These are phyloP conservation scores for Penicillium sp. DNA, from an alignment of 2,329 filamentous ascomycete species.

Conservation along the genomic window DNA sequence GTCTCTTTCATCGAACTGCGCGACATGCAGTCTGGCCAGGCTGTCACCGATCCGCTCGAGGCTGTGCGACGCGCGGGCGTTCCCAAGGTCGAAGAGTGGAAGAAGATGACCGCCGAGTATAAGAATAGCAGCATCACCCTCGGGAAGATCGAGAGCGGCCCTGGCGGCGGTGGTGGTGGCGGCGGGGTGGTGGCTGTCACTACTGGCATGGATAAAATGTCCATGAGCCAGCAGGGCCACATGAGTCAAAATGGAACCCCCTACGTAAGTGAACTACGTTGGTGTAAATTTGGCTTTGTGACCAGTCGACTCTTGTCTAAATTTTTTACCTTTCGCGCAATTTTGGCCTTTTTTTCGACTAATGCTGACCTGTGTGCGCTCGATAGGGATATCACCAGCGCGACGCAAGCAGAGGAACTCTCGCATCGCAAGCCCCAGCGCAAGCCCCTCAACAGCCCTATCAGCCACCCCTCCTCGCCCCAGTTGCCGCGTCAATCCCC, in stretches of 20 bases:
- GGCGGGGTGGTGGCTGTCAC: constrained; percentile 62
- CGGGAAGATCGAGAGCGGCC: constrained; percentile 74
- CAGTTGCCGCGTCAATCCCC: constrained; percentile 82
- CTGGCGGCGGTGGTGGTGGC: constrained; percentile 8
- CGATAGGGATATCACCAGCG: constrained; percentile 43
- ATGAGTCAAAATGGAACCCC: constrained; percentile 55
- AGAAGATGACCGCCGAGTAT: constrained; percentile 98
- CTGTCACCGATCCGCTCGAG: constrained; percentile 79
- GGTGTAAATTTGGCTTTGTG: too few species aligned
- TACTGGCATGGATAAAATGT: constrained; percentile 78
- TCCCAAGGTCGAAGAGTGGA: constrained; percentile 97
- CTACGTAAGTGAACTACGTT: constrained; percentile 55
- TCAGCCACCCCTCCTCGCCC: constrained; percentile 63
- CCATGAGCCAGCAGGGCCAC: constrained; percentile 63
- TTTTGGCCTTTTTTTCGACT: too few species aligned
- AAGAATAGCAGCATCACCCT: constrained; percentile 98
- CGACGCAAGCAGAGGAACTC: constrained; percentile 41
- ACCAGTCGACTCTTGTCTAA: too few species aligned
- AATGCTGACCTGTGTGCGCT: neutral
- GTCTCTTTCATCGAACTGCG: constrained; percentile 96
- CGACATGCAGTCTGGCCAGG: constrained; percentile 85
- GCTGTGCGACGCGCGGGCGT: constrained; percentile 88
- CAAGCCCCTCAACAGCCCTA: constrained; percentile 54
- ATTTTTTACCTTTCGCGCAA: too few species aligned
- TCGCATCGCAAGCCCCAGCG: constrained; percentile 37